Percentiles rank a stretch among this genome's conserved stretches.
phyloP scores from a whole-genome alignment of 371 early-diverging fungal species.

The Mucor ambiguus region DNA sequence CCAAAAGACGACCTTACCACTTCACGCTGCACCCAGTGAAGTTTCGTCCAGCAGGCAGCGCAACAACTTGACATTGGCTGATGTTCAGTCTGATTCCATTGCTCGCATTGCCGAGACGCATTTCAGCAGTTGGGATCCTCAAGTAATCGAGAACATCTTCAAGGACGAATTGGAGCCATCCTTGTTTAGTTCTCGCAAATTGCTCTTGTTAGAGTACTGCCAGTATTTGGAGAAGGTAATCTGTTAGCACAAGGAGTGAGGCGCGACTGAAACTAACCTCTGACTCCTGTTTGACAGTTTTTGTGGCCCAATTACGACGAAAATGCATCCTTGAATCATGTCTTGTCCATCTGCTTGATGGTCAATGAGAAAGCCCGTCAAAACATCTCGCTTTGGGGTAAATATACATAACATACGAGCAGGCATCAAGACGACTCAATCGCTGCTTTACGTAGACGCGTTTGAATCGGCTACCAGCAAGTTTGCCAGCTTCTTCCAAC shows the following conservation, averaged over 20 bases:
- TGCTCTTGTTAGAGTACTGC: conserved; percentile 71
- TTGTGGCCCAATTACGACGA: conserved; percentile 77
- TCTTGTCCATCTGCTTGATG: conserved; percentile 80
- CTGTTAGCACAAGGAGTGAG: not conserved
- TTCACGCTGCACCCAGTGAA: conserved; percentile 51
- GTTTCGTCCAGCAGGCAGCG: conserved; percentile 29
- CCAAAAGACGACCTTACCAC: conserved; percentile 49
- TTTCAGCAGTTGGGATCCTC: conserved; percentile 52
- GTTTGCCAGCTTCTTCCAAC: conserved; percentile 62
- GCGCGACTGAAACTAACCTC: not conserved
- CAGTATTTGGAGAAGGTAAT: conserved; percentile 84
- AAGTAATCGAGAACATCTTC: conserved; percentile 63
- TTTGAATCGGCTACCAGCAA: conserved; percentile 52
- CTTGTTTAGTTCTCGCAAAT: conserved; percentile 52
- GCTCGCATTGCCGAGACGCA: conserved; percentile 52
- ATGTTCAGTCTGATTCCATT: conserved; percentile 61
- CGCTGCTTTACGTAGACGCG: conserved; percentile 35
- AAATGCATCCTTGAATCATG: conserved; percentile 55
- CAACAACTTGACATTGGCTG: conserved; percentile 46
- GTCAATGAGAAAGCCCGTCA: conserved; percentile 86
- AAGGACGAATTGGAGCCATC: conserved; percentile 55
- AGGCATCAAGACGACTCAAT: not conserved
- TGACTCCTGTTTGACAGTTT: conserved; percentile 45
- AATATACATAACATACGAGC: not conserved
- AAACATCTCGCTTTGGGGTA: conserved; percentile 65